These are phyloP conservation scores for Neolentinus lepideus DNA, from an alignment of 1,284 basidiomycete genomes.

Conservation along the genomic window DNA sequence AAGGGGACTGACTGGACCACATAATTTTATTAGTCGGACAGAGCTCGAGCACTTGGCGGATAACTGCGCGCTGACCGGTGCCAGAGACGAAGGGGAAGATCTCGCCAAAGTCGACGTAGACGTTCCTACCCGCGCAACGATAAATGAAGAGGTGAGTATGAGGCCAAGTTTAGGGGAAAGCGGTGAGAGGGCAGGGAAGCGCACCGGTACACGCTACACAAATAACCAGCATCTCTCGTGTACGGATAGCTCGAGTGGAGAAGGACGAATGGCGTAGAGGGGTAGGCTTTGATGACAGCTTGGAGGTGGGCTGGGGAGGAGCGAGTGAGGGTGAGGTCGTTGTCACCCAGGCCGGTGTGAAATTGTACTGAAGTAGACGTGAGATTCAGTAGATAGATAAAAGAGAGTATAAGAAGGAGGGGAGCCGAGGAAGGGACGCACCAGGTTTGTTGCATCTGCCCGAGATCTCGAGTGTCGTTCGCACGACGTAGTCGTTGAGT, in stretches of 20 bases:
- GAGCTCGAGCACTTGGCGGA: constrained; percentile 61
- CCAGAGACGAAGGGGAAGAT: constrained; percentile 64
- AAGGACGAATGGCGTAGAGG: constrained; percentile 53
- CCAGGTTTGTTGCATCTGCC: constrained; percentile 49
- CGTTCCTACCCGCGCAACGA: constrained; percentile 54
- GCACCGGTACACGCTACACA: background rate
- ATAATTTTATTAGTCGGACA: constrained; percentile 69
- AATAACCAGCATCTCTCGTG: constrained; percentile 65
- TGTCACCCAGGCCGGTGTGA: constrained; percentile 74
- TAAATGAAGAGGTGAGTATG: background rate
- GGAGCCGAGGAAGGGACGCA: constrained; percentile 18
- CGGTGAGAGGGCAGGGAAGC: background rate
- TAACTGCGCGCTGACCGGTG: constrained; percentile 49
- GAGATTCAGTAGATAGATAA: too few relatives aligned
- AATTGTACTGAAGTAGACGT: constrained; percentile 76
- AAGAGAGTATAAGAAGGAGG: constrained; percentile 4
- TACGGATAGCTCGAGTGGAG: constrained; percentile 71
- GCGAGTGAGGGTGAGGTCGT: constrained; percentile 50
- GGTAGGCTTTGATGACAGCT: constrained; percentile 54
- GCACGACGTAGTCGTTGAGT: constrained; percentile 63
- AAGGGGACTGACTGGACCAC: constrained; percentile 58
- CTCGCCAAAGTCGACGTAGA: constrained; percentile 74
- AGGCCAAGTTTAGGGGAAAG: too few relatives aligned
- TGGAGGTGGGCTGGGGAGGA: constrained; percentile 64
- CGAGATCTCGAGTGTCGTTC: constrained; percentile 43